Percentiles rank a stretch among this genome's conserved stretches.
These are phyloP conservation scores for Lathyrus aphaca DNA, from an alignment of 306 rosid genomes.

Conservation along the genomic window DNA sequence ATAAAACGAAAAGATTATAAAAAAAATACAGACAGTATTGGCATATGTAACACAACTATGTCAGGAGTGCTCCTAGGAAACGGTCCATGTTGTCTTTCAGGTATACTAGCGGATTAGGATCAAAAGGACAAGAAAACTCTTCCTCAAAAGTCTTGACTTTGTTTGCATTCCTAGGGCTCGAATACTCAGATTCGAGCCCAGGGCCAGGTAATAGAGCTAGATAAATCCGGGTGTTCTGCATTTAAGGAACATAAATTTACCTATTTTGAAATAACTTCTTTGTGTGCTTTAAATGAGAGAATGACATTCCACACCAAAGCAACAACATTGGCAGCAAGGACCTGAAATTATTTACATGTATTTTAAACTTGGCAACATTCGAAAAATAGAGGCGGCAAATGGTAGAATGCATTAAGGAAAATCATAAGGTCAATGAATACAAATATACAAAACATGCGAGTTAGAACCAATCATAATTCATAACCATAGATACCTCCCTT, in stretches of 20 bases:
- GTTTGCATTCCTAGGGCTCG: neutral
- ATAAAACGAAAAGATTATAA: neutral
- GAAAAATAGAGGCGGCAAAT: constrained; percentile 34
- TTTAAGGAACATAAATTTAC: constrained; percentile 39
- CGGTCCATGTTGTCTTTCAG: neutral
- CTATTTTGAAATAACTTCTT: constrained; percentile 69
- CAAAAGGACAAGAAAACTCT: neutral
- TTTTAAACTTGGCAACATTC: constrained; percentile 3
- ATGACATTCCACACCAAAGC: constrained; percentile 93
- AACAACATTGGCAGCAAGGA: constrained; percentile 85
- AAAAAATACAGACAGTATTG: neutral
- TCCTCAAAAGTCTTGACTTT: neutral
- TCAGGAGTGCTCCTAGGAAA: neutral
- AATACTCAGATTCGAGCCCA: neutral
- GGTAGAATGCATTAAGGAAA: constrained; percentile 17
- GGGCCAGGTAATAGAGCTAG: constrained; percentile 12
- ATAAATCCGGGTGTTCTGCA: constrained; percentile 15
- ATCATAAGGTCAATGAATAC: constrained; percentile 6
- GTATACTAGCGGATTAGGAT: neutral
- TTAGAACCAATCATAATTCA: constrained; percentile 28
- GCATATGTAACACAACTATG: neutral
- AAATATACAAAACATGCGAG: constrained; percentile 14
- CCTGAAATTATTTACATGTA: constrained; percentile 58
- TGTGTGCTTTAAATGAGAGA: constrained; percentile 93
- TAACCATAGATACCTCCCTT: constrained; percentile 28